Conservation (phyloP, 2,329 filamentous ascomycete genomes). For the Endocalyx cinctus region DNA sequence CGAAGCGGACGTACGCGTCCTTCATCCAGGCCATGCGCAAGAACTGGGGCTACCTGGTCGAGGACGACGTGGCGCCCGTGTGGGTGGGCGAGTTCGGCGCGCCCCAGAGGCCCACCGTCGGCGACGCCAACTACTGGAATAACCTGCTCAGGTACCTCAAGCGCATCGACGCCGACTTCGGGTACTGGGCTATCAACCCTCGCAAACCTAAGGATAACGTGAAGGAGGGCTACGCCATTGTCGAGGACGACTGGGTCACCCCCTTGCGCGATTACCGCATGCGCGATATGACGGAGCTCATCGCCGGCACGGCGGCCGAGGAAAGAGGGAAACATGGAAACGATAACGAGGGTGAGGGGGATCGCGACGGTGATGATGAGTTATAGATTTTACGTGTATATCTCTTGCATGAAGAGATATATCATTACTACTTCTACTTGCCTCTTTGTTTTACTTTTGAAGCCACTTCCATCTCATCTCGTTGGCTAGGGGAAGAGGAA, state of each 20-base stretch:
- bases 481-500: too few relatives aligned
- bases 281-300: constrained; percentile 56
- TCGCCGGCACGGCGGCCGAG: constrained; percentile 22
- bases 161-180: constrained; percentile 58
- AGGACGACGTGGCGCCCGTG: constrained; percentile 52
- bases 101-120: constrained; percentile 45
- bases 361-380: constrained; percentile 1
- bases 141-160: constrained; percentile 58
- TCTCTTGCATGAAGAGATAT: too few relatives aligned
- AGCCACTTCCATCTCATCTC: too few relatives aligned
- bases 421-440: too few relatives aligned
- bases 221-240: constrained; percentile 56
- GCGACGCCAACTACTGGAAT: constrained; percentile 61
- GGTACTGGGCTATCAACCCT: constrained; percentile 67
- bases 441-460: too few relatives aligned
- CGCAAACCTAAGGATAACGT: constrained; percentile 55
- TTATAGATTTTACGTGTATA: too few relatives aligned
- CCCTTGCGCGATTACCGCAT: constrained; percentile 58
- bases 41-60: constrained; percentile 64
- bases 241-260: constrained; percentile 61
- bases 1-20: constrained; percentile 55
- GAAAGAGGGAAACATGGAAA: constrained; percentile 4
- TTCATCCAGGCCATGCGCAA: constrained; percentile 58
- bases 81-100: constrained; percentile 67
- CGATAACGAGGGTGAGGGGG: constrained; percentile 4